Evolutionary conservation across 352 stramenopile genomes (phyloP).

Genomic region (Elongisporangium senticosum): DNA sequence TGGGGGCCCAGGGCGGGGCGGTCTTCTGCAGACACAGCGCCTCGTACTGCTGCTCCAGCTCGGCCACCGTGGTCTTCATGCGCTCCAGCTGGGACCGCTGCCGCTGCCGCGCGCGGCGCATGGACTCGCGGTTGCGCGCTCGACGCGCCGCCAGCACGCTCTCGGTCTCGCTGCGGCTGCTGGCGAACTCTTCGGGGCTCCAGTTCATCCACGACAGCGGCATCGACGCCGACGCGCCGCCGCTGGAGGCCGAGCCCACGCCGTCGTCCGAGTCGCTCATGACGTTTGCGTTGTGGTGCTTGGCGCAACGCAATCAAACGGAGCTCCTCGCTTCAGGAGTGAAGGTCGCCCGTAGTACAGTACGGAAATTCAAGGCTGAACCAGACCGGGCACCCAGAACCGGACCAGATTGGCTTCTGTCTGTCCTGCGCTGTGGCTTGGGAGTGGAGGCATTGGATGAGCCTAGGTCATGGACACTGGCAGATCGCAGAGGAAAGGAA

Average conservation of each 20-base stretch:
- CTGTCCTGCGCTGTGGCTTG: too few species aligned
- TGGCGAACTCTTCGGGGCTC: not conserved
- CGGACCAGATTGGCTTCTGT: too few species aligned
- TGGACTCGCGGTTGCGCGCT: constrained; percentile 54
- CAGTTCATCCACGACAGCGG: not conserved
- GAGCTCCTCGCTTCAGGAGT: not conserved
- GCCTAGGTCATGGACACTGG: too few species aligned
- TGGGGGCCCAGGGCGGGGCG: not conserved
- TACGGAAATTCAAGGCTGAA: not conserved
- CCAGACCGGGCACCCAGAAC: not conserved
- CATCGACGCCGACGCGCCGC: not conserved
- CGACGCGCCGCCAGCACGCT: constrained; percentile 30
- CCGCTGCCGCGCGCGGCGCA: constrained; percentile 44
- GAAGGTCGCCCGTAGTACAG: not conserved
- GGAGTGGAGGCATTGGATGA: too few species aligned
- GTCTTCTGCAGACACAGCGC: constrained; percentile 17
- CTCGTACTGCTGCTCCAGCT: constrained; percentile 40
- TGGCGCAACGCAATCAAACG: not conserved
- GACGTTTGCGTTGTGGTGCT: not conserved
- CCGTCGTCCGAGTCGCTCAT: not conserved
- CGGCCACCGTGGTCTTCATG: constrained; percentile 27
- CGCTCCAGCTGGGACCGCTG: constrained; percentile 38
- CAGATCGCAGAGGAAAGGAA: not conserved
- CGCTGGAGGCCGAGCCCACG: not conserved
- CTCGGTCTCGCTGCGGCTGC: not conserved